Base-by-base conservation (phyloP, 768 basidiomycete genomes). In the Amanita inopinata region DNA sequence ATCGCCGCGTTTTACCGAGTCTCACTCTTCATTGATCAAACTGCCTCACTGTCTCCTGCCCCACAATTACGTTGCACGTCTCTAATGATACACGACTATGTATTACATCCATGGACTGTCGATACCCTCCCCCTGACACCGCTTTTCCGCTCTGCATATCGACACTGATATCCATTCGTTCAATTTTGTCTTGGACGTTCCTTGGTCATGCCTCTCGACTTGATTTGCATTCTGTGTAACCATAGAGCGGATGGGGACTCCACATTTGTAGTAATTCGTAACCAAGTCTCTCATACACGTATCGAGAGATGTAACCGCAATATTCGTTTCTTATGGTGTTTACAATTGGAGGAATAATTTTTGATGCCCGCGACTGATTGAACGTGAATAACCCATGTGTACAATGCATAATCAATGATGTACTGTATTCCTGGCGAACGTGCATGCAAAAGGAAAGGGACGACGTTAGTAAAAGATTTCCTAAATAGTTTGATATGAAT, bases 261-360 rank as follows among this genome's bases (percentile, higher is more conserved):
- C 31, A 25, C 39, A 34, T 25, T 46, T 28, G 36, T 20, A 23
- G 46, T 22, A 28, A 45, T 15, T 30, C 46, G 23, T 17, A 32
- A 28, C n/a, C 24, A 18, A 6, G 32, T 44, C 36, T 47, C 43
- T 17, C 28, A 53, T 49, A 55, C 53, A 56, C 50, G 55, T 47
- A 37, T 41, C 47, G 39, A 36, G 38, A 46, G 24, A 30, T 41
- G 20, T 42, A 33, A 38, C 25, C 19, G 14, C 7, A 10, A 9
- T 5, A 18, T 20, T 12, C 19, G 19, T 20, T 18, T 14, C 10
- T 34, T 7, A 11, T 34, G 33, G 33, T 9, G 10, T 34, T 10
- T 33, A 28, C 41, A 19, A 22, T n/a, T n/a, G n/a, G n/a, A n/a
- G n/a, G n/a, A n/a, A n/a, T n/a, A n/a, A n/a, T n/a, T n/a, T n/a